Conservation (phyloP, 192 early-diverging fungal species). For the Backusella australiensis region DNA sequence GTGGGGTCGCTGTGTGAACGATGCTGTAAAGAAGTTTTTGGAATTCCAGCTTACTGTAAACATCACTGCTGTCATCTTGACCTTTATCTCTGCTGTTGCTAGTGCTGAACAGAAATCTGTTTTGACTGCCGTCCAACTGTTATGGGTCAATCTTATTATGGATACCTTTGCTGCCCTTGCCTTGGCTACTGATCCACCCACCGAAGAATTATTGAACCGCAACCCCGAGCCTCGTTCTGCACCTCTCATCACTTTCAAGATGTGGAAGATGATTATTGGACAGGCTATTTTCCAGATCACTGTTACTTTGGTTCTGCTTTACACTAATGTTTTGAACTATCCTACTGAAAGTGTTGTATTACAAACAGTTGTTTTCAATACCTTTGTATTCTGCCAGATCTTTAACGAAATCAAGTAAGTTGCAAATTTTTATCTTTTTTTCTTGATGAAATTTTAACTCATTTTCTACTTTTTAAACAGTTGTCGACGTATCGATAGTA, state of each 20-base stretch:
- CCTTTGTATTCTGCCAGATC: conserved; percentile 89
- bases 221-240: conserved; percentile 78
- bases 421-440: background rate
- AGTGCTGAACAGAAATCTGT: conserved; percentile 70
- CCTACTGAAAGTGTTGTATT: conserved; percentile 36
- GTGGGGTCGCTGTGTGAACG: conserved; percentile 97
- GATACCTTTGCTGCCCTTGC: conserved; percentile 98
- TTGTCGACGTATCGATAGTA: conserved; percentile 71
- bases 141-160: conserved; percentile 99
- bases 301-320: conserved; percentile 72
- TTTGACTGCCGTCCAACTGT: conserved; percentile 91
- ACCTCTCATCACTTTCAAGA: conserved; percentile 81
- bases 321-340: conserved; percentile 60
- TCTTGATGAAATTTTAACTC: background rate
- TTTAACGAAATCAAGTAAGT: conserved; percentile 86
- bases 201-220: conserved; percentile 75
- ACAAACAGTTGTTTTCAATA: conserved; percentile 89
- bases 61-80: conserved; percentile 84
- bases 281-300: conserved; percentile 90
- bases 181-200: conserved; percentile 93
- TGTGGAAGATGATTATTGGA: conserved; percentile 97
- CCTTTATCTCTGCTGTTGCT: conserved; percentile 75
- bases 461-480: conserved; percentile 25
- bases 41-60: conserved; percentile 99
- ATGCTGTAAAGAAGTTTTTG: conserved; percentile 96